Percentiles rank a stretch among this genome's conserved stretches.
Evolutionary conservation across 768 basidiomycete species (phyloP).

Genomic region (Butyriboletus loyo): DNA sequence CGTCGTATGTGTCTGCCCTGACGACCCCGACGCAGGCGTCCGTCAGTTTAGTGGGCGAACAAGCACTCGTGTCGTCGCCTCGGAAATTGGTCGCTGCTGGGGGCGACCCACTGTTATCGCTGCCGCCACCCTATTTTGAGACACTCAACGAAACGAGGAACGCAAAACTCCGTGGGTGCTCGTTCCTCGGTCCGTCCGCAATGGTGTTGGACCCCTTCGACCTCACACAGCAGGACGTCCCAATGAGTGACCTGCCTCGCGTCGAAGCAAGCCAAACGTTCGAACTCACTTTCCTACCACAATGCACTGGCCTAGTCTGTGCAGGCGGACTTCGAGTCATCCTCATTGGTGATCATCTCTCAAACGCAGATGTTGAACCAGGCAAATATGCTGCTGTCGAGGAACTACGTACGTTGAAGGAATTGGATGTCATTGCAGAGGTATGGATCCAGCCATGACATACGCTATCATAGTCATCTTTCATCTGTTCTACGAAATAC

Average conservation of each 20-base stretch:
- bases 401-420: constrained; percentile 54
- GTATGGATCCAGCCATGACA: constrained; percentile 53
- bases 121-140: constrained; percentile 50
- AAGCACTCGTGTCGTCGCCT: constrained; percentile 12
- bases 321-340: constrained; percentile 74
- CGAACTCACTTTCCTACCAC: constrained; percentile 58
- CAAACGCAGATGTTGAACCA: constrained; percentile 35
- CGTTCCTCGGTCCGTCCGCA: constrained; percentile 52
- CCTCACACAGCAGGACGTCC: constrained; percentile 20
- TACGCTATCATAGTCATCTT: constrained; percentile 1
- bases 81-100: constrained; percentile 3
- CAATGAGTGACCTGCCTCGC: constrained; percentile 21
- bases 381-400: constrained; percentile 23
- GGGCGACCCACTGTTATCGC: constrained; percentile 14
- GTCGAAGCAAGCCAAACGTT: constrained; percentile 53
- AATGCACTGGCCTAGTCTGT: constrained; percentile 54
- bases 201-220: constrained; percentile 45
- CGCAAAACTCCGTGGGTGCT: constrained; percentile 32
- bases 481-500: constrained; percentile 11
- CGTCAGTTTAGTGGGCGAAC: constrained; percentile 3
- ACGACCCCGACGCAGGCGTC: constrained; percentile 7
- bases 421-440: constrained; percentile 71
- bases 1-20: constrained; percentile 5
- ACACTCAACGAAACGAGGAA: constrained; percentile 35
- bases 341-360: constrained; percentile 53